phyloP scores from a whole-genome alignment of 2,329 filamentous ascomycete species.

The Mycosphaerelloides madeirae region DNA sequence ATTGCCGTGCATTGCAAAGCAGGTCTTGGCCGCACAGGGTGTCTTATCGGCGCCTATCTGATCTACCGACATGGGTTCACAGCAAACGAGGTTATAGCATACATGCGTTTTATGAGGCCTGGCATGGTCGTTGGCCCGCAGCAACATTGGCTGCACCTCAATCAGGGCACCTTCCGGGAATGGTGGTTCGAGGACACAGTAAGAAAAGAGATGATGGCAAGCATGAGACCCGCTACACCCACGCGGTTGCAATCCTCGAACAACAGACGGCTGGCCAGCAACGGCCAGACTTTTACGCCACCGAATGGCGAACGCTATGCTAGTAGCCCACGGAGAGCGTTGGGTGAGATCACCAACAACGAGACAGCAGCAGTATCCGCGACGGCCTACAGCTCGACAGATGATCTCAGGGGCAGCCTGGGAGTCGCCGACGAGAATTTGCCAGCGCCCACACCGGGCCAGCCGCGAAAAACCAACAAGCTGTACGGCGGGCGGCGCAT shows the following conservation, averaged over 20 bases:
- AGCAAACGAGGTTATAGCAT: conserved; percentile 76
- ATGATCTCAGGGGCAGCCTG: conserved; percentile 42
- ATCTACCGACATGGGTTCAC: conserved; percentile 98
- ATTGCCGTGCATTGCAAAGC: conserved; percentile 99
- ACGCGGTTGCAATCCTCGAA: conserved; percentile 47
- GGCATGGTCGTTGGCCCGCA: conserved; percentile 99
- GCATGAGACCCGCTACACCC: conserved; percentile 51
- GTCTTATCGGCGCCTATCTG: conserved; percentile 92
- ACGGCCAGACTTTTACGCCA: conserved; percentile 72
- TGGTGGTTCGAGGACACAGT: conserved; percentile 84
- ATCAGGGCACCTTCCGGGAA: conserved; percentile 94
- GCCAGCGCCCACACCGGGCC: conserved; percentile 89
- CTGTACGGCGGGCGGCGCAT: conserved; percentile 64
- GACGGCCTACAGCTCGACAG: conserved; percentile 18
- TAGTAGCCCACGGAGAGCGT: conserved; percentile 57
- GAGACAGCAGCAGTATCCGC: conserved; percentile 48
- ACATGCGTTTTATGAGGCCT: conserved; percentile 98
- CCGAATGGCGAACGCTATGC: conserved; percentile 68
- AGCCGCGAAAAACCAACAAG: conserved; percentile 83
- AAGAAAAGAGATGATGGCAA: conserved; percentile 72
- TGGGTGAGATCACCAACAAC: conserved; percentile 92
- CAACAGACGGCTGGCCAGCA: conserved; percentile 52
- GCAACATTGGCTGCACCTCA: conserved; percentile 97
- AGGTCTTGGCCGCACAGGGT: conserved; percentile 89
- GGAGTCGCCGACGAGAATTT: conserved; percentile 83